These are phyloP conservation scores for Peronospora tabacina DNA, from an alignment of 352 stramenopile genomes.

Conservation along the genomic window DNA sequence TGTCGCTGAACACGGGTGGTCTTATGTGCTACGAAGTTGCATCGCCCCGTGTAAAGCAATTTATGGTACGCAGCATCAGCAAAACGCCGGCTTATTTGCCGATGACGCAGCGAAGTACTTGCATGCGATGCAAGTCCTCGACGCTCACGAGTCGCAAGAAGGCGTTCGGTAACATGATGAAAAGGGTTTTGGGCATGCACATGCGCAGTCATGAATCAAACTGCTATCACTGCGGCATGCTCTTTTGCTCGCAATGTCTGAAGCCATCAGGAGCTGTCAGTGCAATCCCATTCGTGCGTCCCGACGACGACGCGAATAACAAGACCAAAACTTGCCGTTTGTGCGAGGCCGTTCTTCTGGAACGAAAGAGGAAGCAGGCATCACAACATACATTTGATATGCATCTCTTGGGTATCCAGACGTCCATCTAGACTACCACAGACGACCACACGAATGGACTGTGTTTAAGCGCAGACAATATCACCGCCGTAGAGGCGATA, in stretches of 20 bases:
- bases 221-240: slow-evolving; percentile 76
- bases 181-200: slow-evolving; percentile 37
- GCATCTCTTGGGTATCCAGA: slow-evolving; percentile 47
- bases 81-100: slow-evolving; percentile 41
- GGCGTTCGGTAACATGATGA: slow-evolving; percentile 49
- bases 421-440: slow-evolving; percentile 20
- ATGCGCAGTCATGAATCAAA: slow-evolving; percentile 52
- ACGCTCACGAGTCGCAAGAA: slow-evolving; percentile 41
- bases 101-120: slow-evolving; percentile 48
- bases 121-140: slow-evolving; percentile 61
- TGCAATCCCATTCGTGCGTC: slow-evolving; percentile 48
- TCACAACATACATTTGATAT: slow-evolving; percentile 48
- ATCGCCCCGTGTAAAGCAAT: slow-evolving; percentile 46
- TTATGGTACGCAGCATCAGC: slow-evolving; percentile 62
- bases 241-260: slow-evolving; percentile 66
- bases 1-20: slow-evolving; percentile 51
- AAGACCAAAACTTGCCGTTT: slow-evolving; percentile 57
- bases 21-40: slow-evolving; percentile 81
- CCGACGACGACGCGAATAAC: slow-evolving; percentile 39
- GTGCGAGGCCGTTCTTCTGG: slow-evolving; percentile 53
- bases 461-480: slow-evolving; percentile 19
- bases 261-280: slow-evolving; percentile 40
- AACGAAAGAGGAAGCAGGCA: slow-evolving; percentile 46
- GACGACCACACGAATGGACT: slow-evolving; percentile 15
- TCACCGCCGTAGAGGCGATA: slow-evolving; percentile 17